Base-by-base conservation (phyloP, 2,329 filamentous ascomycete species). In the Emmonsiellopsis sp. region DNA sequence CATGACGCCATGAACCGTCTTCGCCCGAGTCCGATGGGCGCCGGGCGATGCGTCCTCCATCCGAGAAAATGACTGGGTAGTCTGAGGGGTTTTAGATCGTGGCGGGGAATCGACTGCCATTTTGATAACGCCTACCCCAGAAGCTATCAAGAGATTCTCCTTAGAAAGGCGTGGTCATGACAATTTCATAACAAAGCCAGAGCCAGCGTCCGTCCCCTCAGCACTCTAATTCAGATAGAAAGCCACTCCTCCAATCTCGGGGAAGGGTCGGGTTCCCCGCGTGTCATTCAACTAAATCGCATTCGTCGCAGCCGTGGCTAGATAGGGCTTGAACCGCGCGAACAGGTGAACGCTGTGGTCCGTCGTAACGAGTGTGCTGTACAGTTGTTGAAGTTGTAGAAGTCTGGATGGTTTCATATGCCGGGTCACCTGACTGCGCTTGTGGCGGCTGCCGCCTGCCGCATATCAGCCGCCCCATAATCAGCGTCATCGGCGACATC, bases 1-100 rank as follows among this genome's bases (percentile, higher is more conserved):
- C 44, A 54, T 37, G 14, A 45, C 17, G 17, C 44, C 31, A 17
- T 57, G 62, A 7, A 65, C 58, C 13, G 66, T 66, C 47, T 58
- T 66, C 27, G 66, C 61, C 50, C 63, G 53, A 42, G 61, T 60
- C 40, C 42, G 58, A 55, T 46, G 62, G 6, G 42, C 54, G 56
- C 39, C 52, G 36, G 52, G 27, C 34, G 44, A 42, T 31, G 32
- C 6, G 13, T 44, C 50, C 34, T 52, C 50, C 50, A 52, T 44
- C 6, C 50, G 50, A 21, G 50, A 52, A 36, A 52, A 52, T 6
- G 50, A 52, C n/a, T 52, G 34, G 10, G 42, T 37, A 8, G 10
- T n/a, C 33, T 39, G 39, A 27, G 50, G 42, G 17, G 17, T 31
- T 8, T 21, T 40, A 2, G 36, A 17, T 9, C 46, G 46, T 31